These are phyloP conservation scores for Phoma sp. DNA, from an alignment of 2,329 filamentous ascomycete genomes.

Conservation along the genomic window DNA sequence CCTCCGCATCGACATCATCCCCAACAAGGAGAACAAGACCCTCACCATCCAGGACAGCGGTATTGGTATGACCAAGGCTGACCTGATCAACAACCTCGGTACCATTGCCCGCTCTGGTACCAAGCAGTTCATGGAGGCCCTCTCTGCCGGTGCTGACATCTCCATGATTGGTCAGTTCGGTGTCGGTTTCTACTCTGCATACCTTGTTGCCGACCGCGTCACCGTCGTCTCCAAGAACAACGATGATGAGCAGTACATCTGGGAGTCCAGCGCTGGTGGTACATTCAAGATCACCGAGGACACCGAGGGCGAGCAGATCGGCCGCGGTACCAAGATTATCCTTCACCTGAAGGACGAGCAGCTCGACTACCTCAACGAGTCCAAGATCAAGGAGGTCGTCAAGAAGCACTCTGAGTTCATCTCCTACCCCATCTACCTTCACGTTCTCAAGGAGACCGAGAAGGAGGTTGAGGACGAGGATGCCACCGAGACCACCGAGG, in stretches of 20 bases:
- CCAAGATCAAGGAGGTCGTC: conserved; percentile 99
- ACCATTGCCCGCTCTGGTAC: conserved; percentile 99
- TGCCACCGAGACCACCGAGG: conserved; percentile 71
- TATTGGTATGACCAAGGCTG: conserved; percentile 99
- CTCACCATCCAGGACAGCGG: conserved; percentile 96
- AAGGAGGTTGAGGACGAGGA: conserved; percentile 98
- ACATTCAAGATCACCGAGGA: conserved; percentile 94
- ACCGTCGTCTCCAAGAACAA: conserved; percentile 98
- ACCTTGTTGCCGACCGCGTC: conserved; percentile 97
- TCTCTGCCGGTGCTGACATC: conserved; percentile 97
- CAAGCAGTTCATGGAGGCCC: conserved; percentile 99
- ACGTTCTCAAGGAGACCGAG: conserved; percentile 99
- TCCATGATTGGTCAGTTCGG: conserved; percentile 99
- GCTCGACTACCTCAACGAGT: conserved; percentile 96
- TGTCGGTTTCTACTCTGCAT: conserved; percentile 99
- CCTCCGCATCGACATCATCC: conserved; percentile 98
- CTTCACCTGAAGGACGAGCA: conserved; percentile 99
- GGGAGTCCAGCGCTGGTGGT: conserved; percentile 96
- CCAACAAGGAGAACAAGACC: conserved; percentile 96
- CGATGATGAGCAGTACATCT: conserved; percentile 99
- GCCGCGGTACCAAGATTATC: conserved; percentile 96
- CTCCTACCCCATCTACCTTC: conserved; percentile 99
- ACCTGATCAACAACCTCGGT: conserved; percentile 99
- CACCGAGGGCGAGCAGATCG: conserved; percentile 87
- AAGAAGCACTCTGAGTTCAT: conserved; percentile 99